Evolutionary conservation across 2,329 filamentous ascomycete genomes (phyloP).

Genomic region (Helotiales sp.): DNA sequence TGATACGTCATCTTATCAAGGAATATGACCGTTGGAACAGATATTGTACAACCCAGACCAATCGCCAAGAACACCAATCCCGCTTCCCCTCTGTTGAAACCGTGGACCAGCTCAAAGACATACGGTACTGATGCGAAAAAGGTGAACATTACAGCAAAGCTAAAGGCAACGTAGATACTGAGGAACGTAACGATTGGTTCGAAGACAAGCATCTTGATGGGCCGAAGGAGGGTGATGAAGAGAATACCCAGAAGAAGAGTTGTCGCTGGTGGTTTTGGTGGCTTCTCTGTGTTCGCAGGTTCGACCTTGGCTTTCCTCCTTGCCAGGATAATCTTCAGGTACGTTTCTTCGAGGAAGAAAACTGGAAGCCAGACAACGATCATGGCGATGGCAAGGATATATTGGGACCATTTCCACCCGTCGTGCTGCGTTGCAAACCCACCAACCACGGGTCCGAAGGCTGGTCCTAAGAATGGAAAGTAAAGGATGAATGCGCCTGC

Average conservation of each 20-base stretch:
- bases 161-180: slow-evolving; percentile 49
- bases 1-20: slow-evolving; percentile 44
- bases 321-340: slow-evolving; percentile 19
- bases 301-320: slow-evolving; percentile 2
- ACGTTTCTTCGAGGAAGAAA: slow-evolving; percentile 19
- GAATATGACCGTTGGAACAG: slow-evolving; percentile 36
- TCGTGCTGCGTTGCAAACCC: slow-evolving; percentile 18
- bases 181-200: slow-evolving; percentile 63
- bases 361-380: slow-evolving; percentile 8
- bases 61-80: slow-evolving; percentile 22
- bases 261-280: slow-evolving; percentile 5
- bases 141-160: slow-evolving; percentile 52
- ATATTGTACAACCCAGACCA: slow-evolving; percentile 13
- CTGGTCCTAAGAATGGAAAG: slow-evolving; percentile 21
- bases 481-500: slow-evolving; percentile 14
- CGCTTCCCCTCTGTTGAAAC: slow-evolving; percentile 36
- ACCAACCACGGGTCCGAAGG: slow-evolving; percentile 22
- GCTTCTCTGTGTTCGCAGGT: background rate
- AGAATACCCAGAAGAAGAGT: slow-evolving; percentile 12
- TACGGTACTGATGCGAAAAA: slow-evolving; percentile 54
- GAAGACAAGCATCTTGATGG: slow-evolving; percentile 57
- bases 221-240: slow-evolving; percentile 31
- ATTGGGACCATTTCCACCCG: slow-evolving; percentile 24
- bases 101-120: slow-evolving; percentile 45
- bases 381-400: slow-evolving; percentile 13